A percentile compares a stretch with the other conserved stretches of the same genome.
phyloP scores from a whole-genome alignment of 2,329 filamentous ascomycete genomes.

The Monosporascus sp. region DNA sequence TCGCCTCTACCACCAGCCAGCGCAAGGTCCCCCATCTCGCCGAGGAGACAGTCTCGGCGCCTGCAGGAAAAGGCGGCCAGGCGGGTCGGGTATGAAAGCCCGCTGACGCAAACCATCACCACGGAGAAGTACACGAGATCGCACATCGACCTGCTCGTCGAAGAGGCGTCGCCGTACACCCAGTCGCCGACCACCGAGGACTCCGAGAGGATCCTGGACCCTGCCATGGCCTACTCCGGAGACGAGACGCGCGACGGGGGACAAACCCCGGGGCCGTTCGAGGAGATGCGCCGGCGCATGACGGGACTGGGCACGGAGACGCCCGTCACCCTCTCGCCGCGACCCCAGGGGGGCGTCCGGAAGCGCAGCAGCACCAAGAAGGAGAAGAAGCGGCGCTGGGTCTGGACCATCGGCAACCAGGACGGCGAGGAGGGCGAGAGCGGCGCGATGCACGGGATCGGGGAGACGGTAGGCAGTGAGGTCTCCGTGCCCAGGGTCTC shows the following conservation, averaged over 20 bases:
- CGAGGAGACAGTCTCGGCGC: conserved; percentile 48
- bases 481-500: conserved; percentile 10
- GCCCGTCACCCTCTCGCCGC: conserved; percentile 32
- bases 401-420: conserved; percentile 59
- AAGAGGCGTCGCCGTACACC: conserved; percentile 49
- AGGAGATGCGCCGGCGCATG: conserved; percentile 57
- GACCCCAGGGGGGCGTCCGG: conserved; percentile 36
- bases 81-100: conserved; percentile 57
- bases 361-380: conserved; percentile 42
- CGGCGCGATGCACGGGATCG: conserved; percentile 36
- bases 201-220: conserved; percentile 40
- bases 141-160: conserved; percentile 57
- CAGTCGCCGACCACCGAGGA: conserved; percentile 30
- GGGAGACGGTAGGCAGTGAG: conserved; percentile 27
- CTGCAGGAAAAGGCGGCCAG: conserved; percentile 49
- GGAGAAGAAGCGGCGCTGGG: conserved; percentile 60
- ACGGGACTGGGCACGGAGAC: conserved; percentile 40
- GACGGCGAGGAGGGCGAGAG: conserved; percentile 33
- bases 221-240: conserved; percentile 45
- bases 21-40: conserved; percentile 46
- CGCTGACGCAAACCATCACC: conserved; percentile 58
- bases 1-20: conserved; percentile 54
- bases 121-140: conserved; percentile 58
- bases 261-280: conserved; percentile 57
- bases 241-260: conserved; percentile 56